phyloP scores from a whole-genome alignment of 2,329 filamentous ascomycete genomes.

The Penicillium sp. region DNA sequence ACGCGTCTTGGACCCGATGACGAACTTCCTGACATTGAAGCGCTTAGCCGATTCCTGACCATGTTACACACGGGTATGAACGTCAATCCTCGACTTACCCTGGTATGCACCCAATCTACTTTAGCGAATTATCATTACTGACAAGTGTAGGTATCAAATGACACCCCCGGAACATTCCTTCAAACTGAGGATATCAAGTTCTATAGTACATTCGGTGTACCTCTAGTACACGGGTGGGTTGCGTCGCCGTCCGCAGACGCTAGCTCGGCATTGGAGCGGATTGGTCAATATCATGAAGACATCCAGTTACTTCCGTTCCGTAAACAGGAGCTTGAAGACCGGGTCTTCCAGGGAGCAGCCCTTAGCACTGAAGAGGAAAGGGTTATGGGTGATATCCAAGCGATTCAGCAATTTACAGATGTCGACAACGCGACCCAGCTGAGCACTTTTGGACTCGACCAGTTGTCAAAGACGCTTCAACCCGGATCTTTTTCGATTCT shows the following conservation, averaged over 20 bases:
- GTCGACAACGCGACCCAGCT: slow-evolving; percentile 80
- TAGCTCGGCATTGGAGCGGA: slow-evolving; percentile 72
- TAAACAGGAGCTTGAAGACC: slow-evolving; percentile 85
- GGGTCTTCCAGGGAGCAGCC: slow-evolving; percentile 65
- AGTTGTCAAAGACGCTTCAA: slow-evolving; percentile 70
- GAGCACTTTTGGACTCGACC: slow-evolving; percentile 77
- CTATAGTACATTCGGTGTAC: slow-evolving; percentile 86
- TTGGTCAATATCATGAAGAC: slow-evolving; percentile 86
- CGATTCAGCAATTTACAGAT: slow-evolving; percentile 81
- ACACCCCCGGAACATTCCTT: slow-evolving; percentile 76
- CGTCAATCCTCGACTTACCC: slow-evolving; percentile 87
- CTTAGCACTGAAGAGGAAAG: slow-evolving; percentile 76
- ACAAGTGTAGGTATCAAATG: slow-evolving; percentile 35
- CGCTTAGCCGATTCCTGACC: slow-evolving; percentile 85
- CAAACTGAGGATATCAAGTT: slow-evolving; percentile 86
- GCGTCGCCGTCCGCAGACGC: slow-evolving; percentile 69
- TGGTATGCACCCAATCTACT: slow-evolving; percentile 44
- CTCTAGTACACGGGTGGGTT: slow-evolving; percentile 92
- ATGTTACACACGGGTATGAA: slow-evolving; percentile 97
- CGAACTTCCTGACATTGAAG: slow-evolving; percentile 80
- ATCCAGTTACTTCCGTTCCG: slow-evolving; percentile 86
- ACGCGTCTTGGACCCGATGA: slow-evolving; percentile 71
- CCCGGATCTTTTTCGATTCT: slow-evolving; percentile 86
- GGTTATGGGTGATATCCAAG: slow-evolving; percentile 79
- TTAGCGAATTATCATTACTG: slow-evolving; percentile 44